Conservation (phyloP, 1,284 basidiomycete species). For the Anthracocystis setariae region DNA sequence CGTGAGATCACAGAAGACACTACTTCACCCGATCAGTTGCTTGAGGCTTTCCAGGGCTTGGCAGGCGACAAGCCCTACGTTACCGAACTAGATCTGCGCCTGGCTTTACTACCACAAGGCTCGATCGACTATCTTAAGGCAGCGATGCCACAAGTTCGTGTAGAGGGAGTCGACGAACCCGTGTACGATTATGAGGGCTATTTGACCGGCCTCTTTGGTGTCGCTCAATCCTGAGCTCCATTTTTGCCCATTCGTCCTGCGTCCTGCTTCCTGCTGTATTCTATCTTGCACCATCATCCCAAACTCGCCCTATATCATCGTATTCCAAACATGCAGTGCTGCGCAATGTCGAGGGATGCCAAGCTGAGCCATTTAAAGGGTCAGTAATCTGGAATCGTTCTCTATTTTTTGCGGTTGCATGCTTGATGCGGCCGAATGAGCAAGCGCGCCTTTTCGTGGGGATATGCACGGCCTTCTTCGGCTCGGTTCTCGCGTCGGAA, state of each 20-base stretch:
- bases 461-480: slow-evolving; percentile 9
- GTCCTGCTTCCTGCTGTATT: slow-evolving; percentile 19
- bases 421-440: slow-evolving; percentile 12
- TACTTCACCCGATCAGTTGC: slow-evolving; percentile 88
- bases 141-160: slow-evolving; percentile 56
- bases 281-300: background rate
- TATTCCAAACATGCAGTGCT: no score
- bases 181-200: slow-evolving; percentile 62
- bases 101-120: slow-evolving; percentile 82
- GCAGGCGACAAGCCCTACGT: slow-evolving; percentile 92
- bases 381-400: no score
- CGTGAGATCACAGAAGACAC: slow-evolving; percentile 92
- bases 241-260: no score
- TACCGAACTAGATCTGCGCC: slow-evolving; percentile 88
- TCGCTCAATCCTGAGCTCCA: slow-evolving; percentile 21
- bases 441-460: background rate
- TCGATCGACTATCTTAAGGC: slow-evolving; percentile 80
- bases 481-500: background rate
- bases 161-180: slow-evolving; percentile 52
- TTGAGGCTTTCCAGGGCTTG: slow-evolving; percentile 91
- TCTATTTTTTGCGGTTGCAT: no score
- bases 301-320: no score
- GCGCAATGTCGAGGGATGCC: no score
- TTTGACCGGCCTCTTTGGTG: slow-evolving; percentile 47
- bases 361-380: no score